Evolutionary conservation across 768 basidiomycete species (phyloP).

Genomic region (Calocybe cyanea): DNA sequence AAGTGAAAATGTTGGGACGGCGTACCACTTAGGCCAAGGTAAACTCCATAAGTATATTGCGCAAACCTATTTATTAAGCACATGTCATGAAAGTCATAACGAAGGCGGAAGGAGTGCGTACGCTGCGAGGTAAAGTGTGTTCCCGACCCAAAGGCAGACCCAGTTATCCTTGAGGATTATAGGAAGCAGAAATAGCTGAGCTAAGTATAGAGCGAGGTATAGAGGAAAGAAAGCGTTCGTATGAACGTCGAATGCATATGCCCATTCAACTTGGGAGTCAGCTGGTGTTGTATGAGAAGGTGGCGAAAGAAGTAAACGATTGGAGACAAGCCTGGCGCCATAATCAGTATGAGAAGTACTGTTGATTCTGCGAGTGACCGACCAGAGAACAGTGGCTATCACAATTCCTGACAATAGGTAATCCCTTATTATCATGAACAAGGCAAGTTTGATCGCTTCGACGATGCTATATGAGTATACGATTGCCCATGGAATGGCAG

Average conservation of each 20-base stretch:
- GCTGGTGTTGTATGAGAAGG: slow-evolving; percentile 67
- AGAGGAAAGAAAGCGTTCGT: slow-evolving; percentile 96
- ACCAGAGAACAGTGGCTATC: slow-evolving; percentile 78
- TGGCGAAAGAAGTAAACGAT: slow-evolving; percentile 65
- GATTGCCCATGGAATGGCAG: slow-evolving; percentile 82
- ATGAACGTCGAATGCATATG: slow-evolving; percentile 95
- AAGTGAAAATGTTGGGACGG: slow-evolving; percentile 4
- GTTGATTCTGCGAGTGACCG: slow-evolving; percentile 4
- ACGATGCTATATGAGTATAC: slow-evolving; percentile 66
- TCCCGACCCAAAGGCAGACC: slow-evolving; percentile 93
- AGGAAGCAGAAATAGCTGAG: slow-evolving; percentile 82
- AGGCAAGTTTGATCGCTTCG: slow-evolving; percentile 57
- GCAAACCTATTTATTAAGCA: slow-evolving; percentile 55
- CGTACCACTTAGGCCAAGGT: slow-evolving; percentile 77
- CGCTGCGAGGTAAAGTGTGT: slow-evolving; percentile 88
- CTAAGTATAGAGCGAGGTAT: slow-evolving; percentile 85
- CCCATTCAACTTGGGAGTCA: slow-evolving; percentile 83
- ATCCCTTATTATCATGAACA: slow-evolving; percentile 86
- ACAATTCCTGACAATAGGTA: slow-evolving; percentile 78
- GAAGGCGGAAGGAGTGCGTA: slow-evolving; percentile 31
- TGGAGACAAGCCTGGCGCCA: slow-evolving; percentile 60
- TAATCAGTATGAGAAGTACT: slow-evolving; percentile 4
- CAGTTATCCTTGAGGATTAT: slow-evolving; percentile 82
- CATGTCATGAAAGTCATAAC: slow-evolving; percentile 6
- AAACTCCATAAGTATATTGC: slow-evolving; percentile 90